These are phyloP conservation scores for Pleurotus salmoneostramineus DNA, from an alignment of 768 basidiomycete genomes.

Conservation along the genomic window DNA sequence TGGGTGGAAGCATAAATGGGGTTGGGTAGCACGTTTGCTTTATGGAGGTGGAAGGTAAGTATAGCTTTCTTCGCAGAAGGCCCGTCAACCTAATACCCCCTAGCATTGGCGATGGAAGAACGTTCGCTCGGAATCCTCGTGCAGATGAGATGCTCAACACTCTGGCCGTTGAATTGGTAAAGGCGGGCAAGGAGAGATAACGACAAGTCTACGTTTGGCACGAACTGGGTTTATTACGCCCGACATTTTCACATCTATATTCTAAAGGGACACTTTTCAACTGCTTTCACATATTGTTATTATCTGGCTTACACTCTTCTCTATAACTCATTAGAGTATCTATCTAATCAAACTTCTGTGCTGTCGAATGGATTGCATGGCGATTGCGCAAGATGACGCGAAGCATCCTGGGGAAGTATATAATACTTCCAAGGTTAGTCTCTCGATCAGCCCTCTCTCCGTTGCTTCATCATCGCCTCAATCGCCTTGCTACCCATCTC, in stretches of 20 bases:
- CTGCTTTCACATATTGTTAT: background rate
- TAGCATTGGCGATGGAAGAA: conserved; percentile 64
- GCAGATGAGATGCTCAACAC: conserved; percentile 64
- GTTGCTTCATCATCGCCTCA: too few relatives aligned
- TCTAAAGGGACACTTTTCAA: background rate
- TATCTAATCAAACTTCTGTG: background rate
- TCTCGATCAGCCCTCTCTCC: background rate
- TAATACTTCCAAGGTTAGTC: background rate
- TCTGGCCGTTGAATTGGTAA: conserved; percentile 59
- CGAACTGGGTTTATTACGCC: too few relatives aligned
- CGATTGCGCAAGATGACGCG: conserved; percentile 7
- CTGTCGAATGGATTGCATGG: background rate
- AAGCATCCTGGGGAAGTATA: background rate
- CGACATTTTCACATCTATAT: background rate
- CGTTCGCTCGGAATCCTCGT: conserved; percentile 64
- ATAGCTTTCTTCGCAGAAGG: too few relatives aligned
- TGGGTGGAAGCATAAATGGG: conserved; percentile 49
- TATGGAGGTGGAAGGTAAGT: conserved; percentile 66
- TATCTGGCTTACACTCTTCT: background rate
- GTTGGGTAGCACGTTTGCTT: conserved; percentile 50
- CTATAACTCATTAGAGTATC: background rate
- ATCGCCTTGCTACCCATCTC: too few relatives aligned
- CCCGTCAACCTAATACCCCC: conserved; percentile 1
- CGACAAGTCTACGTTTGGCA: background rate
- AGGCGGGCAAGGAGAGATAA: conserved; percentile 47